Base-by-base conservation (phyloP, 2,329 filamentous ascomycete genomes). In the Aureobasidium leucospermi region DNA sequence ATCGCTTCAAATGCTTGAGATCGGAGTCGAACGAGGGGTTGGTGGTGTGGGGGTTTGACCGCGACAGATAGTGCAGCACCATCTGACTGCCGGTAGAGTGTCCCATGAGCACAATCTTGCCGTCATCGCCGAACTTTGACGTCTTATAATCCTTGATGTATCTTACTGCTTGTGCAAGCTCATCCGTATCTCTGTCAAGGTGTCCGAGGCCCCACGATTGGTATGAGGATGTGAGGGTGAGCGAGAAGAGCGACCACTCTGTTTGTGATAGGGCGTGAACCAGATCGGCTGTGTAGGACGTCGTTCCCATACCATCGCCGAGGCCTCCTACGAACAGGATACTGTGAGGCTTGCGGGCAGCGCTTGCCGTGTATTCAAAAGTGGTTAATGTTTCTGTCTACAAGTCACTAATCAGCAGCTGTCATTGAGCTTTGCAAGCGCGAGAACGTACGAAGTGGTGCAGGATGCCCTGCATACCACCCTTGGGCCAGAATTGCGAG, bases 311-410 rank as follows among this genome's bases (percentile, higher is more conserved):
- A 15, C 66, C 66, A 45, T 68, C 66, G 1, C 66, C 66, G 13
- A 68, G 48, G 7, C 66, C 66, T 42, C 66, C 66, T 13, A 68
- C 57, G 58, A 68, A 68, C 23, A 68, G 62, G 16, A 68, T 60
- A 42, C 59, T 65, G 55, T 68, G 61, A n/a, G 66, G 66, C 45
- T 67, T 67, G 56, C 63, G 65, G 32, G 61, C 47, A 29, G 60
- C 61, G 45, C 58, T 63, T 23, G 70, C 67, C 6, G 70, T 70
- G 59, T 74, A 75, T 61, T 76, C 74, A 61, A 75, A 76, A 65
- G 66, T 65, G 13, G 73, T 69, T 19, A 75, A 68, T 4, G 67
- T 71, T 61, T 75, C 74, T 15, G 73, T 73, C 73, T 75, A 62
- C 28, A 34, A 6, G 61, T 11, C 23, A 9, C 19, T 19, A 7